Conservation (phyloP, 2,329 filamentous ascomycete genomes). For the Pyrenophora seminiperda region DNA sequence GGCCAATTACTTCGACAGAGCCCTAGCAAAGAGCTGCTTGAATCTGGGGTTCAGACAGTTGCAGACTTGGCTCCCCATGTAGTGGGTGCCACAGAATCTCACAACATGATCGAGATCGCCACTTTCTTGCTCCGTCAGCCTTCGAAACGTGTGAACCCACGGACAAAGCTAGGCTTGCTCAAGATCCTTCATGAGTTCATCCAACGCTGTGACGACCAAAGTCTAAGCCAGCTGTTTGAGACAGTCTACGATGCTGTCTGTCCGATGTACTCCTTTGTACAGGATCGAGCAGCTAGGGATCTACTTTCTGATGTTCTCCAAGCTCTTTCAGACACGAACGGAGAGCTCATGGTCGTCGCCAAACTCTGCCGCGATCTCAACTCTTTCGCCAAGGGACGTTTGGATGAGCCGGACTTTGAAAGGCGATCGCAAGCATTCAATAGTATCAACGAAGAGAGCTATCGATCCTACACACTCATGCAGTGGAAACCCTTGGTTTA, state of each 20-base stretch:
- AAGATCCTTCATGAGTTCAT: slow-evolving; percentile 82
- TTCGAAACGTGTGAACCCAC: slow-evolving; percentile 79
- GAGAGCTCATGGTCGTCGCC: slow-evolving; percentile 66
- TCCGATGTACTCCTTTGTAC: slow-evolving; percentile 88
- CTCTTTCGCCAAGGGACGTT: slow-evolving; percentile 69
- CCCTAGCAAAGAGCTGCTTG: slow-evolving; percentile 74
- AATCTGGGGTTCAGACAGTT: slow-evolving; percentile 77
- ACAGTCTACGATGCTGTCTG: slow-evolving; percentile 76
- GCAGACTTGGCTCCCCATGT: slow-evolving; percentile 65
- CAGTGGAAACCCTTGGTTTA: slow-evolving; percentile 89
- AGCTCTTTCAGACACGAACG: slow-evolving; percentile 70
- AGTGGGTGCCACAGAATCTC: slow-evolving; percentile 61
- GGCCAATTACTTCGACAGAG: slow-evolving; percentile 61
- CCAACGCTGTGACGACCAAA: slow-evolving; percentile 63
- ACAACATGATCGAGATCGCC: slow-evolving; percentile 78
- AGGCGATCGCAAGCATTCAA: slow-evolving; percentile 78
- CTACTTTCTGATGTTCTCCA: slow-evolving; percentile 74
- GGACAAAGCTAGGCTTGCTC: slow-evolving; percentile 80
- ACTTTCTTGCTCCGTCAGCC: slow-evolving; percentile 84
- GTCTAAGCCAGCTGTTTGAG: slow-evolving; percentile 63
- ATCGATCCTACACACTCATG: slow-evolving; percentile 63
- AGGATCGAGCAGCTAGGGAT: slow-evolving; percentile 75
- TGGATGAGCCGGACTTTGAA: slow-evolving; percentile 90
- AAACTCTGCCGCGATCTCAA: slow-evolving; percentile 79
- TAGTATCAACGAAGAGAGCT: slow-evolving; percentile 68